Evolutionary conservation across 2,329 filamentous ascomycete genomes (phyloP).

Genomic region (Ophiostoma pallidulum): DNA sequence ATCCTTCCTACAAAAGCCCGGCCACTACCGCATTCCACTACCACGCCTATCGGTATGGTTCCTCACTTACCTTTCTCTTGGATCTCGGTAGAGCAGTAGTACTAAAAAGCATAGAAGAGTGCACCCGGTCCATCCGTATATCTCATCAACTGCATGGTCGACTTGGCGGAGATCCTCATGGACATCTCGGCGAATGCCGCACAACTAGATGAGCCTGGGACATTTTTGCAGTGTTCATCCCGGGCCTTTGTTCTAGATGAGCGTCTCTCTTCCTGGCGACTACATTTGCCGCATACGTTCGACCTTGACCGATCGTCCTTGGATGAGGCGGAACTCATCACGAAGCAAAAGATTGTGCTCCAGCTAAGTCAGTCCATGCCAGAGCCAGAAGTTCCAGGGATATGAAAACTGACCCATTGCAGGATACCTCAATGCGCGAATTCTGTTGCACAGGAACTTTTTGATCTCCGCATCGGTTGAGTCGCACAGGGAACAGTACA

Average conservation of each 20-base stretch:
- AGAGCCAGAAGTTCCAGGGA: too few species aligned
- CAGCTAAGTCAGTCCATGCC: background rate
- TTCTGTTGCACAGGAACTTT: background rate
- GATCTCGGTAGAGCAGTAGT: too few species aligned
- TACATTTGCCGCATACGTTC: background rate
- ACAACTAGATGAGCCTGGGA: background rate
- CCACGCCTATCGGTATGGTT: background rate
- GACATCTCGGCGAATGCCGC: background rate
- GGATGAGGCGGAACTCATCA: background rate
- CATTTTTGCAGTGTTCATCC: background rate
- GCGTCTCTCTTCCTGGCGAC: background rate
- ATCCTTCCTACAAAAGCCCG: background rate
- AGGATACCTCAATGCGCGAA: background rate
- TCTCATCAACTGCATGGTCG: background rate
- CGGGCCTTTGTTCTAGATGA: too few species aligned
- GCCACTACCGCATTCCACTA: background rate
- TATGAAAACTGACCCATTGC: too few species aligned
- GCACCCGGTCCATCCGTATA: background rate
- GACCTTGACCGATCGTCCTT: background rate
- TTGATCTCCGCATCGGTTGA: background rate
- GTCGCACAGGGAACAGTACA: background rate
- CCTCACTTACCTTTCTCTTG: too few species aligned
- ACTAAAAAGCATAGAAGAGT: too few species aligned
- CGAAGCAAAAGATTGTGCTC: conserved; percentile 1
- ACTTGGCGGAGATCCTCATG: background rate